Conservation (phyloP, 2,329 filamentous ascomycete genomes). For the Botrytis tulipae region DNA sequence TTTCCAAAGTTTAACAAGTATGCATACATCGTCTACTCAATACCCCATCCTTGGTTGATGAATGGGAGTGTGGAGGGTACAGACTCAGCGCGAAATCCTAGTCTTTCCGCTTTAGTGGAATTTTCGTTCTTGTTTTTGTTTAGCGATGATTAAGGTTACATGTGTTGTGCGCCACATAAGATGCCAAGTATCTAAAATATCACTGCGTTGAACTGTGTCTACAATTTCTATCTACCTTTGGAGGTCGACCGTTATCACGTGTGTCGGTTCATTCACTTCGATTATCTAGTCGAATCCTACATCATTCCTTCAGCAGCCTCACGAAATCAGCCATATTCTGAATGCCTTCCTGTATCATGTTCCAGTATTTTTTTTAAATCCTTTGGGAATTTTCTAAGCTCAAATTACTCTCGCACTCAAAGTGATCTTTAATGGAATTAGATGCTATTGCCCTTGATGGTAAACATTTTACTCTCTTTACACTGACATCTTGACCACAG, state of each 20-base stretch:
- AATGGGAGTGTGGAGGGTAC: background rate
- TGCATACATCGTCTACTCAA: background rate
- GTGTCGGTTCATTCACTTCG: background rate
- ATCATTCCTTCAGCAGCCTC: background rate
- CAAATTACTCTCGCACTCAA: background rate
- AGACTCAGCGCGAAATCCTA: background rate
- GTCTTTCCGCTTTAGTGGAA: background rate
- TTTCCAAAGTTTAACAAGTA: background rate
- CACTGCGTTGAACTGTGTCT: background rate
- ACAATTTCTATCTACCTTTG: background rate
- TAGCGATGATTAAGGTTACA: background rate
- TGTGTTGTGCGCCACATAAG: background rate
- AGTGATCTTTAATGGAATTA: background rate
- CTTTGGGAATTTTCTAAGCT: background rate
- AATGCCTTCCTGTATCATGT: background rate
- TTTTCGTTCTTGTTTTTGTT: background rate
- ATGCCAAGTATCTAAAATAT: background rate
- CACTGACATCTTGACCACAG: background rate
- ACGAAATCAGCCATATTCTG: background rate
- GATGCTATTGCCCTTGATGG: background rate
- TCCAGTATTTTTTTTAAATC: background rate
- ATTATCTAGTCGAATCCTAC: background rate
- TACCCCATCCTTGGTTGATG: background rate
- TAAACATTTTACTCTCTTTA: background rate
- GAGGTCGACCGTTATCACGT: background rate